These are phyloP conservation scores for Fistulinella staudtii DNA, from an alignment of 1,284 basidiomycete species.

Conservation along the genomic window DNA sequence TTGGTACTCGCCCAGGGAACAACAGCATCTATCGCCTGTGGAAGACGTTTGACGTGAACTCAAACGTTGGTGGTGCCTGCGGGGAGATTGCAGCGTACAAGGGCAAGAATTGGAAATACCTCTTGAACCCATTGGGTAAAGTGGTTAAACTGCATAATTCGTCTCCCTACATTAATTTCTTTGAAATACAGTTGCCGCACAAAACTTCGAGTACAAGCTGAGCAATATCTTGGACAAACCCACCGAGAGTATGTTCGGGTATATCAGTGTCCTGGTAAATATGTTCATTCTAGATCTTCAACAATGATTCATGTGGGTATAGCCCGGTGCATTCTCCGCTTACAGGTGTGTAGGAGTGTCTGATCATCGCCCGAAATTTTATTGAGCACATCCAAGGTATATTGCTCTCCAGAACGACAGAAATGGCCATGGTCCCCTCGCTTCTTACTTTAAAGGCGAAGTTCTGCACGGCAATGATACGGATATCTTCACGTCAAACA, in stretches of 20 bases:
- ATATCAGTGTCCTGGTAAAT: slow-evolving; percentile 76
- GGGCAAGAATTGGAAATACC: slow-evolving; percentile 77
- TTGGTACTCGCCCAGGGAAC: slow-evolving; percentile 84
- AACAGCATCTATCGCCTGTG: slow-evolving; percentile 90
- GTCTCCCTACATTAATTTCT: slow-evolving; percentile 6
- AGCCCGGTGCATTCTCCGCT: slow-evolving; percentile 95
- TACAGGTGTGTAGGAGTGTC: slow-evolving; percentile 45
- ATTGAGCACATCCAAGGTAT: slow-evolving; percentile 45
- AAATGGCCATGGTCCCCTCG: slow-evolving; percentile 82
- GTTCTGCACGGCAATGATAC: slow-evolving; percentile 86
- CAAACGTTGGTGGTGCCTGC: slow-evolving; percentile 91
- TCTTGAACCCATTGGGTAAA: slow-evolving; percentile 81
- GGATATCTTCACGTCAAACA: slow-evolving; percentile 92
- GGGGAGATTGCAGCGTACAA: slow-evolving; percentile 94
- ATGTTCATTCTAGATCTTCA: slow-evolving; percentile 1
- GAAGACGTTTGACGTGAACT: slow-evolving; percentile 94
- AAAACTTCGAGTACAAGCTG: slow-evolving; percentile 94
- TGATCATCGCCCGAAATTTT: not conserved
- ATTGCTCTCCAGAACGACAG: slow-evolving; percentile 90
- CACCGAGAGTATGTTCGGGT: slow-evolving; percentile 90
- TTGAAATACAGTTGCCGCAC: slow-evolving; percentile 77
- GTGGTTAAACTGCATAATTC: slow-evolving; percentile 15
- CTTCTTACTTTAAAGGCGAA: slow-evolving; percentile 97
- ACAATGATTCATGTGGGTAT: slow-evolving; percentile 12
- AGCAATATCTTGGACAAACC: slow-evolving; percentile 95